Evolutionary conservation across 257 asterid species (phyloP).

Genomic region (Nicotiana benthamiana): DNA sequence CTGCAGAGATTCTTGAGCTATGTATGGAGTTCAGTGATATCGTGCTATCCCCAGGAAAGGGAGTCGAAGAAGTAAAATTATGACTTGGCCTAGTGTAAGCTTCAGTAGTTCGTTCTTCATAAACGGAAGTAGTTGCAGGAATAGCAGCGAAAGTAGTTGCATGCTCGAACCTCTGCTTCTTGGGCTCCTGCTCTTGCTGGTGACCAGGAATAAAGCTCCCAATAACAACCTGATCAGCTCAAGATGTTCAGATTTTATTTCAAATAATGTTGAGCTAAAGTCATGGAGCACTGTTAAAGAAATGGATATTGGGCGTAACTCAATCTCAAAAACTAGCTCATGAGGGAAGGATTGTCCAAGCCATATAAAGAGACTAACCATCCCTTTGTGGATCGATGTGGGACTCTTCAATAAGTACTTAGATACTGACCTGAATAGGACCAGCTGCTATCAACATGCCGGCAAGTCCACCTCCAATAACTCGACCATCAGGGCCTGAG

Average conservation of each 20-base stretch:
- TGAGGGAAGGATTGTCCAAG: too few relatives aligned
- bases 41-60: slow-evolving; percentile 40
- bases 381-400: too few relatives aligned
- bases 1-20: slow-evolving; percentile 28
- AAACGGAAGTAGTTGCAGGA: slow-evolving; percentile 34
- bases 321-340: too few relatives aligned
- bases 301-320: too few relatives aligned
- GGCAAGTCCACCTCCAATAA: slow-evolving; percentile 93
- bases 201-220: slow-evolving; percentile 62
- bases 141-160: slow-evolving; percentile 33
- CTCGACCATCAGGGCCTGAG: slow-evolving; percentile 89
- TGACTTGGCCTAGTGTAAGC: slow-evolving; percentile 33
- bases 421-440: slow-evolving; percentile 64
- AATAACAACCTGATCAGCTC: slow-evolving; percentile 53
- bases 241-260: slow-evolving; percentile 6
- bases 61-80: slow-evolving; percentile 30
- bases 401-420: too few relatives aligned
- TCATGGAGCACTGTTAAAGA: neutral
- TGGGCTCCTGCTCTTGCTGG: slow-evolving; percentile 41
- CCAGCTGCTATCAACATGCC: slow-evolving; percentile 90
- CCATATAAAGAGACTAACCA: too few relatives aligned
- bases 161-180: slow-evolving; percentile 56
- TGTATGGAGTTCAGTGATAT: slow-evolving; percentile 34
- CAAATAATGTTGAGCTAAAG: neutral
- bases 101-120: slow-evolving; percentile 38